A percentile compares a stretch with the other conserved stretches of the same genome.
These are phyloP conservation scores for Pseudognaphalium luteoalbum DNA, from an alignment of 129 eudicot species.

Conservation along the genomic window DNA sequence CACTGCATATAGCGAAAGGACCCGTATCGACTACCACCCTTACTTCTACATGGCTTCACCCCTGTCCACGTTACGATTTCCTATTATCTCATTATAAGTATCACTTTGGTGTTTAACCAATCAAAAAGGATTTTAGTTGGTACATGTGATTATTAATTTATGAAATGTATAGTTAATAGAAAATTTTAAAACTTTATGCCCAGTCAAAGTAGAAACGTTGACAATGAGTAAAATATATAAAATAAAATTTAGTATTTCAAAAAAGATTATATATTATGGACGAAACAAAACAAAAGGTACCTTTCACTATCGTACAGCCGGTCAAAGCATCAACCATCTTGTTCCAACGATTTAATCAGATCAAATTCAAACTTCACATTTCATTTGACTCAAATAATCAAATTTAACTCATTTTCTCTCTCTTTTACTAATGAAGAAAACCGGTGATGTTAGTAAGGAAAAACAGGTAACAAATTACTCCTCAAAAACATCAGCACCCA, in stretches of 20 bases:
- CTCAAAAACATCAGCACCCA: conserved; percentile 1
- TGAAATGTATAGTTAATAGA: too few species aligned
- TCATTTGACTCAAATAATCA: conserved; percentile 21
- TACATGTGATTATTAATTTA: too few species aligned
- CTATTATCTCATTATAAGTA: too few species aligned
- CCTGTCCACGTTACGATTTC: too few species aligned
- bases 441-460: conserved; percentile 22
- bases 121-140: too few species aligned
- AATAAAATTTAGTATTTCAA: background rate
- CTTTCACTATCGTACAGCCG: conserved; percentile 37
- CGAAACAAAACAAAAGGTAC: background rate
- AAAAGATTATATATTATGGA: background rate
- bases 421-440: conserved; percentile 32
- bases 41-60: too few species aligned
- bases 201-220: too few species aligned
- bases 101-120: too few species aligned
- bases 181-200: too few species aligned
- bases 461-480: conserved; percentile 26
- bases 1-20: too few species aligned
- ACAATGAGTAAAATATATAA: too few species aligned
- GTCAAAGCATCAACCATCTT: conserved; percentile 42
- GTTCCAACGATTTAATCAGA: conserved; percentile 29
- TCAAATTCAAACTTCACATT: conserved; percentile 20
- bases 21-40: too few species aligned
- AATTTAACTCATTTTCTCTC: conserved; percentile 14